These are phyloP conservation scores for Naganishia sp. DNA, from an alignment of 1,284 basidiomycete species.

Conservation along the genomic window DNA sequence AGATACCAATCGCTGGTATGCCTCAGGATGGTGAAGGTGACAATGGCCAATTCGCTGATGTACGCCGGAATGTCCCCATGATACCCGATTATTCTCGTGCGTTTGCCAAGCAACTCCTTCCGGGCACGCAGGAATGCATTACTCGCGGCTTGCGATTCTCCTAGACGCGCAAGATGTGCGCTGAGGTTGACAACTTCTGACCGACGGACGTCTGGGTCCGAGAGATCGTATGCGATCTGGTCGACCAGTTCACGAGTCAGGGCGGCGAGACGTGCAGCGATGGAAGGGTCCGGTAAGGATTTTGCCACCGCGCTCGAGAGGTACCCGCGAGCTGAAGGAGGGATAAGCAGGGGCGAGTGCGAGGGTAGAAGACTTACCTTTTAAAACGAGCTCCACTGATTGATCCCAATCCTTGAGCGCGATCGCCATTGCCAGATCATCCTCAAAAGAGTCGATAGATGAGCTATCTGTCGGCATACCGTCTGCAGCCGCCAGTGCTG, in stretches of 20 bases:
- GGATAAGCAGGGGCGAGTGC: slow-evolving; percentile 22
- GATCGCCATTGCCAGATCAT: slow-evolving; percentile 87
- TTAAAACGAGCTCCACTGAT: slow-evolving; percentile 78
- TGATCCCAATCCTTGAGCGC: slow-evolving; percentile 85
- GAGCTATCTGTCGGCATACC: slow-evolving; percentile 65
- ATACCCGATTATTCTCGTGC: slow-evolving; percentile 81
- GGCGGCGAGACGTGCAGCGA: slow-evolving; percentile 12
- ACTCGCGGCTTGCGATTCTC: slow-evolving; percentile 75
- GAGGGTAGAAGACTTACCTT: slow-evolving; percentile 58
- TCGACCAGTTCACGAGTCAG: slow-evolving; percentile 61
- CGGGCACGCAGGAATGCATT: slow-evolving; percentile 81
- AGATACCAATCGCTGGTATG: slow-evolving; percentile 97
- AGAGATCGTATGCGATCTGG: slow-evolving; percentile 72
- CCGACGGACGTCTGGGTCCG: slow-evolving; percentile 75
- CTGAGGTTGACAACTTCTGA: slow-evolving; percentile 71
- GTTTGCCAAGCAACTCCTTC: slow-evolving; percentile 69
- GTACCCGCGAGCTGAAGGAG: slow-evolving; percentile 16
- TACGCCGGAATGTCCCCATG: slow-evolving; percentile 69
- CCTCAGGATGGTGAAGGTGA: slow-evolving; percentile 53
- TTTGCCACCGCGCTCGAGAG: slow-evolving; percentile 18
- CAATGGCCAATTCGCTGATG: slow-evolving; percentile 52
- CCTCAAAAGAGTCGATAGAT: slow-evolving; percentile 86
- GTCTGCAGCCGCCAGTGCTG: slow-evolving; percentile 72
- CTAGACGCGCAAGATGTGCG: slow-evolving; percentile 70
- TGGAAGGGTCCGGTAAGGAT: slow-evolving; percentile 17